Percentiles rank a stretch among this genome's conserved stretches.
Evolutionary conservation across 2,329 filamentous ascomycete genomes (phyloP).

Genomic region (Neopestalotiopsis sp.): DNA sequence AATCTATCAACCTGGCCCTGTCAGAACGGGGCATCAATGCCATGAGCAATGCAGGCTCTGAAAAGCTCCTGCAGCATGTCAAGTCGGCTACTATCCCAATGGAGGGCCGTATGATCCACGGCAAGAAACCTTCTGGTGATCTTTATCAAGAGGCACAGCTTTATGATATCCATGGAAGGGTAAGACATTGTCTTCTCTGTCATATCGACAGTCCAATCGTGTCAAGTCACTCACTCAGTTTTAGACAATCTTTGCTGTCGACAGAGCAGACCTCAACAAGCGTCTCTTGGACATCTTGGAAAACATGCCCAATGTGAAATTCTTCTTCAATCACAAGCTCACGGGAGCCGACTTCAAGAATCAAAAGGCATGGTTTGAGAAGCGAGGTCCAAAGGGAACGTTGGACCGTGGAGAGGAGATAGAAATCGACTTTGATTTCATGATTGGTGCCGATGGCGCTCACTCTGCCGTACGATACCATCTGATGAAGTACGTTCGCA

Average conservation of each 20-base stretch:
- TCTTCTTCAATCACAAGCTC: conserved; percentile 94
- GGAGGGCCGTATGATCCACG: conserved; percentile 96
- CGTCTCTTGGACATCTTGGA: conserved; percentile 84
- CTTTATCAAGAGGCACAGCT: conserved; percentile 81
- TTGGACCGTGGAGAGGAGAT: conserved; percentile 69
- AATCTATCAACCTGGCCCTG: conserved; percentile 96
- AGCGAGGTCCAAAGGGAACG: conserved; percentile 42
- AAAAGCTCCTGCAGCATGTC: conserved; percentile 74
- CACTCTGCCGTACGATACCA: conserved; percentile 92
- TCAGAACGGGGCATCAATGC: conserved; percentile 94
- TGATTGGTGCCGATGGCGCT: conserved; percentile 94
- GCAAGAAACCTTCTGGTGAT: conserved; percentile 65
- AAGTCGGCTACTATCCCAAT: conserved; percentile 86
- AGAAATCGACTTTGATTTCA: conserved; percentile 85
- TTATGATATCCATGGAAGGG: conserved; percentile 88
- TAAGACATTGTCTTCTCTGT: conserved; percentile 45
- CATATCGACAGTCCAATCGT: background rate
- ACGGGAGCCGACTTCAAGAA: conserved; percentile 84
- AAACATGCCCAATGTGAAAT: conserved; percentile 82
- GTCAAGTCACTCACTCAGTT: background rate
- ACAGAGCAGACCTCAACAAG: conserved; percentile 83
- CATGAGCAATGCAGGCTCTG: conserved; percentile 72
- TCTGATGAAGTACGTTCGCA: conserved; percentile 91
- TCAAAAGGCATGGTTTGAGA: conserved; percentile 88
- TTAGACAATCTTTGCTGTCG: conserved; percentile 84